Evolutionary conservation across 2,329 filamentous ascomycete genomes (phyloP), one percentile per base, ranked within the genome.

Genomic region (Fusarium fracticaudum): DNA sequence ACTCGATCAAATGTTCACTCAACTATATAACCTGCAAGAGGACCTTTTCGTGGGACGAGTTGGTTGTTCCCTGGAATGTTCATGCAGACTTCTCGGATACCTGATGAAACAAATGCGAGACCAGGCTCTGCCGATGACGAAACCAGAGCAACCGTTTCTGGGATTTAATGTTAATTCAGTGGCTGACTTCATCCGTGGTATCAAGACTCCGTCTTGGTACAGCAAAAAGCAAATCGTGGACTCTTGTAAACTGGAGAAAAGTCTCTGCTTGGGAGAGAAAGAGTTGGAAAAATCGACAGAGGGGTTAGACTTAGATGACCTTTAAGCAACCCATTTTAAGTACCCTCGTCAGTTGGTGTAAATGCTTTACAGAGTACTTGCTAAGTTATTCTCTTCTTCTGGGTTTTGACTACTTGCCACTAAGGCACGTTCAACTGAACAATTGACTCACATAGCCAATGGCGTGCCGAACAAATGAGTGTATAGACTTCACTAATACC

Each of bases 241-340:
- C 20, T 5, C 40, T n/a, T 41, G 40, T 41, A 41, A 41, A 41
- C 40, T 41, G 12, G 40, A 41, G 12, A n/a, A 41, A n/a, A n/a
- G 7, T 14, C 40, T 41, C 12, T 41, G 7, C 40, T 41, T n/a
- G 4, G 12, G 40, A n/a, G 40, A 41, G 12, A 41, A 41, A 41
- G 38, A 40, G n/a, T 20, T 20, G 13, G 40, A 14, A n/a, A 41
- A 3, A 14, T 41, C 22, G 22, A 1, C 2, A 14, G 40, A 41
- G 1, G 40, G 40, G 40, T 14, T 41, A 41, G 4, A 41, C 40
- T 41, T 41, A 8, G 40, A 41, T 14, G 22, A 41, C 1, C 22
- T 14, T n/a, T 41, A 1, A 14, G 12, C 4, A 14, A n/a, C 12
- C 1, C n/a, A 14, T 41, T 41, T 9, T 1, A 14, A n/a, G 40